Percentiles rank a stretch among this genome's conserved stretches.
These are phyloP conservation scores for Ballota nigra DNA, from an alignment of 257 asterid genomes.

Conservation along the genomic window DNA sequence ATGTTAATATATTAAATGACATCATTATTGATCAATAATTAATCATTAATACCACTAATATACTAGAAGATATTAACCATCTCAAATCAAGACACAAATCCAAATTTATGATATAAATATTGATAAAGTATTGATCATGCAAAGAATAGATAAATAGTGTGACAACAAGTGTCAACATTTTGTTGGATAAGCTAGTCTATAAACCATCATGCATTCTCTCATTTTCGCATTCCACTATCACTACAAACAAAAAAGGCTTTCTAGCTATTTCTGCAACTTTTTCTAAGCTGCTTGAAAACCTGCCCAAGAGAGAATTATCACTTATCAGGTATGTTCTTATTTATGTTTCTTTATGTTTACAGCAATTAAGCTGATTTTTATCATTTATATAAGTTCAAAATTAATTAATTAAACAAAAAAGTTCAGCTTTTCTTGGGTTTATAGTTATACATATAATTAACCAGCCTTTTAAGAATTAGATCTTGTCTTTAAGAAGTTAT, in stretches of 20 bases:
- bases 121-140: background rate
- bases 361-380: background rate
- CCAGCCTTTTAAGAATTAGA: background rate
- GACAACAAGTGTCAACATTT: conserved; percentile 13
- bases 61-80: too few species aligned
- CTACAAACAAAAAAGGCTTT: background rate
- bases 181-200: background rate
- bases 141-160: background rate
- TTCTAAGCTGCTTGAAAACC: conserved; percentile 7
- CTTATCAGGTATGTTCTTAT: background rate
- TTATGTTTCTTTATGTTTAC: background rate
- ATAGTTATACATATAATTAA: too few species aligned
- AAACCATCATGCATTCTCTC: conserved; percentile 3
- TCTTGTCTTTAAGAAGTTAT: background rate
- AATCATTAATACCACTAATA: too few species aligned
- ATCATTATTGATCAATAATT: background rate
- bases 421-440: background rate
- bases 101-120: too few species aligned
- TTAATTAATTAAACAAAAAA: background rate
- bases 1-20: background rate
- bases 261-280: background rate
- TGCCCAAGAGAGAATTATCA: background rate
- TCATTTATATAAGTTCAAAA: background rate
- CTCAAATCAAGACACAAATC: background rate
- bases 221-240: background rate